Evolutionary conservation across 805 yeast genomes (phyloP).

Genomic region (Limtongia smithiae): DNA sequence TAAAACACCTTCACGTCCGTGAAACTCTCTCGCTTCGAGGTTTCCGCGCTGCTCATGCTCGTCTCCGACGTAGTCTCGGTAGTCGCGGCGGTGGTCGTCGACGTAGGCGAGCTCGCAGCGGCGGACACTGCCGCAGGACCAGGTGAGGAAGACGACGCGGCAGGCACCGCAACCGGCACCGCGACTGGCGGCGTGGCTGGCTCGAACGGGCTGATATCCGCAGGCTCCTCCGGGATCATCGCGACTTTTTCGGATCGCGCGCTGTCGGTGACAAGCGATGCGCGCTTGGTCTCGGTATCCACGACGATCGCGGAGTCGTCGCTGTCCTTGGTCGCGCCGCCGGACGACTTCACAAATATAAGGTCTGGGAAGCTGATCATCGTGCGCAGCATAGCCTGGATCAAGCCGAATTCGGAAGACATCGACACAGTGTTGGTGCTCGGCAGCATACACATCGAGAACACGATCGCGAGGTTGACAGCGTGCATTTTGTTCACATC

Average conservation of each 20-base stretch:
- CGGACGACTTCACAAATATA: conserved; percentile 31
- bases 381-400: conserved; percentile 51
- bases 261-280: too few species aligned
- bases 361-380: conserved; percentile 42
- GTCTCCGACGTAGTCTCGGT: too few species aligned
- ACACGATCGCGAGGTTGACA: conserved; percentile 84
- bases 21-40: conserved; percentile 16
- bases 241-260: too few species aligned
- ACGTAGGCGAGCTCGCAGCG: neutral
- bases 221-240: too few species aligned
- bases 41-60: too few species aligned
- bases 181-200: too few species aligned
- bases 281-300: too few species aligned
- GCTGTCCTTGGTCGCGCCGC: neutral
- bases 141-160: too few species aligned
- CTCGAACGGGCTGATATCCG: too few species aligned
- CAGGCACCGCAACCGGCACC: too few species aligned
- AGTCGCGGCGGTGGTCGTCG: too few species aligned
- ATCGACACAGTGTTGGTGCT: conserved; percentile 35
- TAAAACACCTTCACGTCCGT: conserved; percentile 20
- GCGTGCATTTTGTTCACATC: conserved; percentile 81
- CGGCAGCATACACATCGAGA: conserved; percentile 56
- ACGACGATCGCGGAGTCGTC: too few species aligned
- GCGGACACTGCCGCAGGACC: neutral
- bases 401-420: conserved; percentile 51